Base-by-base conservation (phyloP, 257 asterid species). In the Gardenia jasminoides region DNA sequence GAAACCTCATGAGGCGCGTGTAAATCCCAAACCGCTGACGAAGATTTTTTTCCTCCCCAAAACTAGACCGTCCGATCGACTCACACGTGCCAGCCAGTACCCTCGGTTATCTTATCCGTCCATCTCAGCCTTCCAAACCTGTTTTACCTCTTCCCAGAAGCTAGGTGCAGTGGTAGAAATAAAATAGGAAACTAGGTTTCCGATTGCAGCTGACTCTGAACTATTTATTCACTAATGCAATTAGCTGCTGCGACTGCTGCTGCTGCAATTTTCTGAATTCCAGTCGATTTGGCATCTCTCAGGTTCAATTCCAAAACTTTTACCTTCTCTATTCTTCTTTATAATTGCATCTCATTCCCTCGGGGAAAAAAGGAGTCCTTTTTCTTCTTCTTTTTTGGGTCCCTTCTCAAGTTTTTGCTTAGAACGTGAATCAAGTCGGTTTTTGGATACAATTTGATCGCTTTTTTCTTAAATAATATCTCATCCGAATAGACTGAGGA, bases 101-200 rank as follows among this genome's bases (percentile, higher is more conserved):
- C 41, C 41, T 36, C 41, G 41, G 41, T 36, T 76, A 58, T 74
- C 83, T 64, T 64, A 66, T 56, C 47, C 41, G 36, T 62, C 20
- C 41, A 64, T 64, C 20, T 28, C 39, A 64, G 20, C 41, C 68
- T 26, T 28, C 68, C 41, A 28, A 46, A 80, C 3, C 41, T 36
- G 41, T 36, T 36, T 36, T 3, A 36, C 41, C 41, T 36, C 41
- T 36, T 36, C 41, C 41, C 41, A 36, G 41, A 36, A 36, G 4
- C 41, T 36, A n/a, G n/a, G n/a, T n/a, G n/a, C n/a, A n/a, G n/a
- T n/a, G n/a, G n/a, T n/a, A n/a, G n/a, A n/a, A n/a, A n/a, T n/a
- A n/a, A n/a, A n/a, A n/a, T n/a, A n/a, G n/a, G n/a, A n/a, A 80
- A 61, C 72, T 83, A 80, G 89, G 91, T 82, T 89, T 87, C 82